These are phyloP conservation scores for Colletotrichum sp. DNA, from an alignment of 2,329 filamentous ascomycete species.

Conservation along the genomic window DNA sequence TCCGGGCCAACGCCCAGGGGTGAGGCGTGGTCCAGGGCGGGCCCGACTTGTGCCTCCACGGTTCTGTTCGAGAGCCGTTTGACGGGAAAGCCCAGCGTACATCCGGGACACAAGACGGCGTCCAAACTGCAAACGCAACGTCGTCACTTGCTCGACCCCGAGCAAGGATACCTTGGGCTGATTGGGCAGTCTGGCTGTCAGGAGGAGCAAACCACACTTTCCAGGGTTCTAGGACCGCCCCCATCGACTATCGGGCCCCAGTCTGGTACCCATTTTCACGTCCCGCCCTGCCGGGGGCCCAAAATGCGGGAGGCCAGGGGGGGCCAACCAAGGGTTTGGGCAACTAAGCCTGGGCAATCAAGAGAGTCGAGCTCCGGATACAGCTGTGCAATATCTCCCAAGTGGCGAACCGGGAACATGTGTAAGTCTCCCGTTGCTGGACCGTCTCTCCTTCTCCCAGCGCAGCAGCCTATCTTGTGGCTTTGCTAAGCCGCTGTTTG, in stretches of 20 bases:
- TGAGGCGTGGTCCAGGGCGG: conserved; percentile 11
- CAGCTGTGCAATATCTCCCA: neutral
- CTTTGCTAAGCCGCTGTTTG: neutral
- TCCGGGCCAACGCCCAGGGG: neutral
- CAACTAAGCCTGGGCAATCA: neutral
- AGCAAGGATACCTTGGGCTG: neutral
- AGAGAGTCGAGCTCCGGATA: neutral
- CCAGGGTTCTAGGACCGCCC: neutral
- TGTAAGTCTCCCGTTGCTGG: conserved; percentile 20
- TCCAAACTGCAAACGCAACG: conserved; percentile 2
- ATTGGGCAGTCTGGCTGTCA: conserved; percentile 1
- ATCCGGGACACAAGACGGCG: neutral
- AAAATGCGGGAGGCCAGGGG: conserved; percentile 17
- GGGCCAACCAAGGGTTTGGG: neutral
- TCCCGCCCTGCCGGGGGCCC: conserved; percentile 6
- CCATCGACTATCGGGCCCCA: neutral
- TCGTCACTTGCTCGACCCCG: conserved; percentile 4
- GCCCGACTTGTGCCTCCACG: neutral
- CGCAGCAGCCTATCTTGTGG: neutral
- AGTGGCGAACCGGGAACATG: conserved; percentile 3
- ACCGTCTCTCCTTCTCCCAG: neutral
- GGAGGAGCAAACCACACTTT: conserved; percentile 9
- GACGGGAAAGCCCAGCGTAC: neutral
- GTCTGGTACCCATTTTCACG: neutral
- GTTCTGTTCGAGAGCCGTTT: neutral